phyloP scores from a whole-genome alignment of 2,329 filamentous ascomycete species.

The Trichophyton rubrum region DNA sequence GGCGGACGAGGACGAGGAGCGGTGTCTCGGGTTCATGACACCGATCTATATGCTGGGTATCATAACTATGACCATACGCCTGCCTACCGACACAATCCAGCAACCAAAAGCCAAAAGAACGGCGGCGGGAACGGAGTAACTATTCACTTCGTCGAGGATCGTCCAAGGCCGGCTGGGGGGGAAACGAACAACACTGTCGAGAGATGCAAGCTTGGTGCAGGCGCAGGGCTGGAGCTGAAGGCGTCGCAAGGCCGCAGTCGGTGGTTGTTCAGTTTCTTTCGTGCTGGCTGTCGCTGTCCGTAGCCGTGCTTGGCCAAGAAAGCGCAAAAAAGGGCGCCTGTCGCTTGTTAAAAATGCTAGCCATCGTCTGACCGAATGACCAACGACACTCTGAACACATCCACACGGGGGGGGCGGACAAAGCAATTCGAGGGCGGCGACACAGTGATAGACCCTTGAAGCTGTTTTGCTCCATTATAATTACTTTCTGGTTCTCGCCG shows the following conservation, averaged over 20 bases:
- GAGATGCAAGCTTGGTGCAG: neutral
- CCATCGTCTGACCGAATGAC: neutral
- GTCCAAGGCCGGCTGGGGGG: neutral
- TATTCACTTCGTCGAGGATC: neutral
- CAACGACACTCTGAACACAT: neutral
- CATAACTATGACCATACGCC: neutral
- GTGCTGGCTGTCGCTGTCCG: neutral
- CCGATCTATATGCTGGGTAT: conserved; percentile 14
- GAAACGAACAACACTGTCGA: neutral
- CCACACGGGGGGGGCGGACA: neutral
- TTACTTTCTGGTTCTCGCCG: neutral
- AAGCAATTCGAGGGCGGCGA: neutral
- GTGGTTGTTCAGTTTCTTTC: too few relatives aligned
- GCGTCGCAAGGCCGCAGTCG: neutral
- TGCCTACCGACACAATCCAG: neutral
- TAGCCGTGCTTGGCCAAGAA: neutral
- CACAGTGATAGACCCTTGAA: neutral
- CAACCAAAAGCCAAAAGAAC: neutral
- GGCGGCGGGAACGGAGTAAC: neutral
- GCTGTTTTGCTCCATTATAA: neutral
- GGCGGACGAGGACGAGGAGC: conserved; percentile 24
- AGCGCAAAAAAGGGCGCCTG: neutral
- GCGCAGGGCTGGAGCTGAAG: neutral
- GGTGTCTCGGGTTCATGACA: conserved; percentile 33
- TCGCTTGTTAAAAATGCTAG: neutral